Evolutionary conservation across 371 early-diverging fungal species (phyloP), one percentile per base, ranked within the genome.

Genomic region (Apophysomyces trapeziformis): DNA sequence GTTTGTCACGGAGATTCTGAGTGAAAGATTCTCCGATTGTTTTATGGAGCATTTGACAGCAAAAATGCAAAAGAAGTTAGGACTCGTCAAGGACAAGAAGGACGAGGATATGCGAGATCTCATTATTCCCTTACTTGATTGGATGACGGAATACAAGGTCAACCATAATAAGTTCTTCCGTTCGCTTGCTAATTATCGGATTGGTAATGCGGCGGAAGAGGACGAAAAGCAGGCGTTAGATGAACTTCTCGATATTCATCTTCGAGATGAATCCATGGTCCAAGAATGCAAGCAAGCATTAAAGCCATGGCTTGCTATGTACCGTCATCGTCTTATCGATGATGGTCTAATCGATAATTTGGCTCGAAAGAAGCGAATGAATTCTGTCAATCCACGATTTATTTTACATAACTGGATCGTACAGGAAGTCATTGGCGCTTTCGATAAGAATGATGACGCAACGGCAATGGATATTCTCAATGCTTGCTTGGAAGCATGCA

Each of bases 91-190:
- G 4, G 60, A 65, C 32, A 32, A 57, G 9, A 21, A 44, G 14
- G 62, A 71, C 0, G 71, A 60, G 7, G 93, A 93, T 62, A 71
- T 89, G 64, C 78, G 82, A 1, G 63, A 61, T 37, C 61, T 93
- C 0, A 75, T 94, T 26, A 77, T 85, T 26, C 94, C 93, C 5
- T 76, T 92, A 5, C 72, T 95, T n/a, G 81, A 85, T 21, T 79
- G 93, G 74, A 67, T 93, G 69, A 76, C 81, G 4, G 75, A 79
- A 7, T 82, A 84, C 13, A 62, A 72, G 13, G 78, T 87, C 0
- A 94, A 95, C 71, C 92, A 92, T 66, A 87, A 90, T n/a, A 71
- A 76, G 45, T 92, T 94, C 66, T 89, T 93, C 75, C 80, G 94
- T 4, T 67, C 83, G 0, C 75, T 95, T 4, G 81, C 80, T 41